Evolutionary conservation across 805 yeast genomes (phyloP), one percentile per base, ranked within the genome.

Genomic region (Kazachstania africana): DNA sequence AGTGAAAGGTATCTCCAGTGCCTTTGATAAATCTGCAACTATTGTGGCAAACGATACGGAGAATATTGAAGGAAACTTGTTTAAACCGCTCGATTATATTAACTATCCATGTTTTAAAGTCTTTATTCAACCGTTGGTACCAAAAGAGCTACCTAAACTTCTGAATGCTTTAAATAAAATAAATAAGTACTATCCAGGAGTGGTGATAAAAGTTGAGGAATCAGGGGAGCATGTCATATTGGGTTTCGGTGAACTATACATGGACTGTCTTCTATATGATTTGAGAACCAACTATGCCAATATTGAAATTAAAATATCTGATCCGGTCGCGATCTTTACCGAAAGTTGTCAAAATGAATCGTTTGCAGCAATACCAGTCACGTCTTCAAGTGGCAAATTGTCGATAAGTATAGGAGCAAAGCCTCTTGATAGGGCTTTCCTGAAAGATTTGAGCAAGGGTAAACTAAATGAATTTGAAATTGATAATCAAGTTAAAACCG

Each of bases 221-320:
- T 78, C 87, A 31, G 95, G 96, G 2, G 96, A 85, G 44, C 83
- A 79, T 49, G 74, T 75, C 1, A 51, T 91, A 0, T 47, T 75
- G 17, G 95, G 91, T 0, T 71, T 83, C 8, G 98, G 98, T 5
- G 97, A 91, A 48, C 45, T 88, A 12, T 83, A 82, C 47, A 52
- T 91, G 55, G 97, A 91, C 53, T 81, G 91, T 43, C 59, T 80
- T 16, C 55, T 91, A 24, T 80, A 77, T 50, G 95, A 84, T 47
- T 55, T 91, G 27, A 62, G 96, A 39, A 52, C 61, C 17, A 59
- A 70, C 20, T 79, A 72, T 44, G 67, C 78, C 0, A 70, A 69
- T 15, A 65, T 85, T 24, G 79, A 77, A 31, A 71, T 91, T 33
- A 80, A 77, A 48, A 78, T 84, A 2, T 80, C 95, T 29, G 91